Evolutionary conservation across 441 rosid species (phyloP).

Genomic region (Biscutella laevigata): DNA sequence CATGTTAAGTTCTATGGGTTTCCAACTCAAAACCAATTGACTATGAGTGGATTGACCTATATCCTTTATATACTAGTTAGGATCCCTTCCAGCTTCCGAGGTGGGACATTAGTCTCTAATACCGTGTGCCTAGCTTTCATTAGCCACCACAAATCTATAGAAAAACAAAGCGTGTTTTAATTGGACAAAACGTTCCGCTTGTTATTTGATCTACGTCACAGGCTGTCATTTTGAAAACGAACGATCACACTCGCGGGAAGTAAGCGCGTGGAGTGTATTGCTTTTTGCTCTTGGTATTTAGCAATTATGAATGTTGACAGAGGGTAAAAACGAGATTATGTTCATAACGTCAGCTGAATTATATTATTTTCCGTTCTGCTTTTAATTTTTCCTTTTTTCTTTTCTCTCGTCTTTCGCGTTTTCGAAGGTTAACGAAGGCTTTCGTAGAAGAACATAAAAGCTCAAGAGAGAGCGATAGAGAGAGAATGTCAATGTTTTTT

Average conservation of each 20-base stretch:
- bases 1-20: too few relatives aligned
- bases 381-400: not conserved
- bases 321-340: constrained; percentile 18
- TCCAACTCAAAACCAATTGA: too few relatives aligned
- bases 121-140: constrained; percentile 81
- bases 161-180: not conserved
- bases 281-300: too few relatives aligned
- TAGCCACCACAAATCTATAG: constrained; percentile 73
- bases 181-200: constrained; percentile 8
- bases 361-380: not conserved
- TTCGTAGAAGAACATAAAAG: constrained; percentile 30
- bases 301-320: constrained; percentile 5
- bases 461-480: too few relatives aligned
- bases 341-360: constrained; percentile 14
- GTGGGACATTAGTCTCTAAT: too few relatives aligned
- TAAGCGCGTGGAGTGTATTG: constrained; percentile 25
- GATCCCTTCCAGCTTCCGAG: too few relatives aligned
- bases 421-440: constrained; percentile 37
- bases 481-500: constrained; percentile 29
- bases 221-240: constrained; percentile 13
- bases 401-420: constrained; percentile 22
- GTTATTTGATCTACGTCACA: constrained; percentile 16
- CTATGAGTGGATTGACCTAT: too few relatives aligned
- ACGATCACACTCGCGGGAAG: constrained; percentile 2
- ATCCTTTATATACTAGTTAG: too few relatives aligned